Evolutionary conservation across 768 basidiomycete species (phyloP).

Genomic region (Epithele typhae): DNA sequence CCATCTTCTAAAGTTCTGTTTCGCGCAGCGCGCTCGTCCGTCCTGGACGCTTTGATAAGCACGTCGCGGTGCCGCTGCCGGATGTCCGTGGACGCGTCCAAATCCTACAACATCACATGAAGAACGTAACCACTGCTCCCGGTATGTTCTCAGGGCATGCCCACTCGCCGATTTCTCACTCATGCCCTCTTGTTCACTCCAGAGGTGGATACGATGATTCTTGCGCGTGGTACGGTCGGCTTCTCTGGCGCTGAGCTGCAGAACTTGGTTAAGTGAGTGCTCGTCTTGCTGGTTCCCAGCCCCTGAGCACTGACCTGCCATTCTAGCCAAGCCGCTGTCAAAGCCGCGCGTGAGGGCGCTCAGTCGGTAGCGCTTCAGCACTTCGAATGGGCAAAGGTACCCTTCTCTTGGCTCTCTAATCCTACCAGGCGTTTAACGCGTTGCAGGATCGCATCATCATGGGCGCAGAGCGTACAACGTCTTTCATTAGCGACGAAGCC

Average conservation of each 20-base stretch:
- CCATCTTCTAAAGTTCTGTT: neutral
- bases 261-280: constrained; percentile 88
- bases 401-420: too few relatives aligned
- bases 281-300: neutral
- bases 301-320: neutral
- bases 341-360: constrained; percentile 83
- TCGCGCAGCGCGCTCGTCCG: constrained; percentile 78
- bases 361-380: constrained; percentile 71
- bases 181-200: neutral
- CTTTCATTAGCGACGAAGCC: constrained; percentile 81
- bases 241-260: constrained; percentile 97
- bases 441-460: constrained; percentile 86
- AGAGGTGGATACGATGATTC: constrained; percentile 81
- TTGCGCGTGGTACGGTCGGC: constrained; percentile 92
- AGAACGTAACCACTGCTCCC: constrained; percentile 59
- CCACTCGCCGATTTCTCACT: too few relatives aligned
- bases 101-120: constrained; percentile 90
- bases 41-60: constrained; percentile 94
- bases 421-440: too few relatives aligned
- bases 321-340: constrained; percentile 82
- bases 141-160: constrained; percentile 38
- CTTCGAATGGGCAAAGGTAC: constrained; percentile 97
- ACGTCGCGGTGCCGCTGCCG: constrained; percentile 89
- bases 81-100: constrained; percentile 93
- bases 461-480: constrained; percentile 92